Evolutionary conservation across 2,329 filamentous ascomycete species (phyloP).

Genomic region (Sarocladiaceae sp.): DNA sequence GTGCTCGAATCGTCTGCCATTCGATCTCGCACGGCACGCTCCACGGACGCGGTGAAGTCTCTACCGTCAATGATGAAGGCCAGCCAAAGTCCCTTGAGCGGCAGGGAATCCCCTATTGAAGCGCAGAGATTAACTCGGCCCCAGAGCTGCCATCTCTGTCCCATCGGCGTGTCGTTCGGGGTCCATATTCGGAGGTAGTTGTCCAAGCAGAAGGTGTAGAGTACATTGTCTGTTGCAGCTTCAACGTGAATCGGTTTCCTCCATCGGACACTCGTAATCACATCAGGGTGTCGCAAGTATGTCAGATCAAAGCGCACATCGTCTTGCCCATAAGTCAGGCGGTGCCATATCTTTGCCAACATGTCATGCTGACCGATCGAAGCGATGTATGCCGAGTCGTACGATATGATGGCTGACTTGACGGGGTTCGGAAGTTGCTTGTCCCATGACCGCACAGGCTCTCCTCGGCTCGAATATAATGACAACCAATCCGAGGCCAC

Average conservation of each 20-base stretch:
- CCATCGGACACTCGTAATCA: conserved; percentile 84
- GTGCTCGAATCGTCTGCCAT: conserved; percentile 48
- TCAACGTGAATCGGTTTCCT: conserved; percentile 69
- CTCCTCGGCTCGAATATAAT: conserved; percentile 53
- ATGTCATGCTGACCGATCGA: conserved; percentile 73
- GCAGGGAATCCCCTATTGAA: conserved; percentile 50
- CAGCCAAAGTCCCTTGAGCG: conserved; percentile 20
- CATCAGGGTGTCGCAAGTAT: conserved; percentile 77
- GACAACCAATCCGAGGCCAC: conserved; percentile 64
- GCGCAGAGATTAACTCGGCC: conserved; percentile 69
- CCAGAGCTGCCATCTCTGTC: conserved; percentile 73
- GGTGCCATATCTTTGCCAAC: conserved; percentile 87
- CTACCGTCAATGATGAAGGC: conserved; percentile 78
- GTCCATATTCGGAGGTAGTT: conserved; percentile 79
- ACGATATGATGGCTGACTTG: conserved; percentile 72
- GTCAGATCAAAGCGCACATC: conserved; percentile 84
- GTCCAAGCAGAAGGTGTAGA: conserved; percentile 86
- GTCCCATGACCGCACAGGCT: conserved; percentile 61
- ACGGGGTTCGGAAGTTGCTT: conserved; percentile 65
- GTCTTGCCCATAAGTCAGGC: conserved; percentile 74
- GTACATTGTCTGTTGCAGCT: conserved; percentile 74
- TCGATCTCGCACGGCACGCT: conserved; percentile 62
- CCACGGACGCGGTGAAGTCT: conserved; percentile 72
- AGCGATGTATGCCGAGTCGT: conserved; percentile 81
- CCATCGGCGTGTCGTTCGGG: conserved; percentile 62